These are phyloP conservation scores for Backusella morwellensis DNA, from an alignment of 192 early-diverging fungal genomes.

Conservation along the genomic window DNA sequence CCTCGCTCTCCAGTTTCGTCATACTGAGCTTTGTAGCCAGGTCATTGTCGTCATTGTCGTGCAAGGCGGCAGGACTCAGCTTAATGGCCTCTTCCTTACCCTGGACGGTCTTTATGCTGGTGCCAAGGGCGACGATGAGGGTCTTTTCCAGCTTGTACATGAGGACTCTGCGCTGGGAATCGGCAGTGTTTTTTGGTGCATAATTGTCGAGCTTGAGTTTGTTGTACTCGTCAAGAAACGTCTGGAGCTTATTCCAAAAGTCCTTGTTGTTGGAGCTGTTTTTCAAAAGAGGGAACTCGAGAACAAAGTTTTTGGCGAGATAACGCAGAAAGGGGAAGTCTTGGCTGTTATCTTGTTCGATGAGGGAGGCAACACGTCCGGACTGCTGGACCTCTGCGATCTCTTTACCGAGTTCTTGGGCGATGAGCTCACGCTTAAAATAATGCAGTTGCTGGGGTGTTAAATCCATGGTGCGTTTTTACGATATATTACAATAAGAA, in stretches of 20 bases:
- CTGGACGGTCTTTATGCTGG: slow-evolving; percentile 29
- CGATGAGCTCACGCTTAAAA: slow-evolving; percentile 51
- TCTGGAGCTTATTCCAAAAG: slow-evolving; percentile 49
- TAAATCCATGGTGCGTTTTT: background rate
- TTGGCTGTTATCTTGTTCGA: slow-evolving; percentile 17
- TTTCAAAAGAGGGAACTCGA: slow-evolving; percentile 52
- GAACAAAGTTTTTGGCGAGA: slow-evolving; percentile 43
- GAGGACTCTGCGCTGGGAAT: slow-evolving; percentile 33
- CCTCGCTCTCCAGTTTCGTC: slow-evolving; percentile 15
- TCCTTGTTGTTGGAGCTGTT: slow-evolving; percentile 19
- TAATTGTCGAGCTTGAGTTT: slow-evolving; percentile 40
- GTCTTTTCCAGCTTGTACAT: slow-evolving; percentile 32
- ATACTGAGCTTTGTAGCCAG: background rate
- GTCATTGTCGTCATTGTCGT: background rate
- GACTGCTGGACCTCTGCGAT: slow-evolving; percentile 27
- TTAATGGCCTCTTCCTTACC: slow-evolving; percentile 27
- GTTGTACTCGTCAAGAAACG: slow-evolving; percentile 47
- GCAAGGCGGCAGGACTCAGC: background rate
- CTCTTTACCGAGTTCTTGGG: slow-evolving; percentile 44
- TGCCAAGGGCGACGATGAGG: slow-evolving; percentile 29
- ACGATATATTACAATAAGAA: background rate
- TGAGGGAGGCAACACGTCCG: slow-evolving; percentile 21
- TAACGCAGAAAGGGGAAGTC: slow-evolving; percentile 47
- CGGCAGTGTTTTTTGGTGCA: slow-evolving; percentile 10
- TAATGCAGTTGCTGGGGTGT: slow-evolving; percentile 48